Evolutionary conservation across 2,329 filamentous ascomycete genomes (phyloP), one percentile per base, ranked within the genome.

Genomic region (Pseudogymnoascus sp.): DNA sequence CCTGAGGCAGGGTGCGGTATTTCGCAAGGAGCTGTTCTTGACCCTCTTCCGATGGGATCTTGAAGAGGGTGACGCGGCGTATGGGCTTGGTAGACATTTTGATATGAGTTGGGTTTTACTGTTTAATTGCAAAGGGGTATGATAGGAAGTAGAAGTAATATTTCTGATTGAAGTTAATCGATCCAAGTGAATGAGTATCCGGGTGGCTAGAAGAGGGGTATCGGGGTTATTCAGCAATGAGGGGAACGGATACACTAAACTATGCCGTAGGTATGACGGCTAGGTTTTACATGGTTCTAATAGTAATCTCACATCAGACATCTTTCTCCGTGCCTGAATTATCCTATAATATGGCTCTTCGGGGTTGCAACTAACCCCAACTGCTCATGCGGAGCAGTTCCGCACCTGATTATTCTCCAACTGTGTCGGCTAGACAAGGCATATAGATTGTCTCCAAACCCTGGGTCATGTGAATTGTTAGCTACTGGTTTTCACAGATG

Each of bases 21-120:
- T 77, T 70, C 21, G 78, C 76, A 1, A 81, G 65, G 5, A 82
- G 68, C 14, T 72, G 70, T 29, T 75, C 69, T 21, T 77, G 74
- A 64, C 79, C 76, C 55, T 73, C 74, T 41, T 77, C 75, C 49
- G 78, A 75, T 63, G 78, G 76, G 62, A 82, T 73, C 68, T 82
- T 82, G 77, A 83, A 83, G 64, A 81, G 73, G 31, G 80, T 82
- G 65, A 82, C 75, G 59, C 80, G 76, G 67, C 80, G 77, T 68
- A 82, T 76, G 10, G 69, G 63, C 41, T 62, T 63, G 12, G 63
- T 39, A 60, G 58, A 38, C 65, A 62, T 66, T 29, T 33, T 0
- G 81, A 33, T 55, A 33, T 33, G 49, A 7, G 7, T 33, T 55
- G n/a, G 16, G 7, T 12, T 52, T 21, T 55, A 14, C 4, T 55